These are phyloP conservation scores for Prunus davidiana DNA, from an alignment of 306 rosid species.

Conservation along the genomic window DNA sequence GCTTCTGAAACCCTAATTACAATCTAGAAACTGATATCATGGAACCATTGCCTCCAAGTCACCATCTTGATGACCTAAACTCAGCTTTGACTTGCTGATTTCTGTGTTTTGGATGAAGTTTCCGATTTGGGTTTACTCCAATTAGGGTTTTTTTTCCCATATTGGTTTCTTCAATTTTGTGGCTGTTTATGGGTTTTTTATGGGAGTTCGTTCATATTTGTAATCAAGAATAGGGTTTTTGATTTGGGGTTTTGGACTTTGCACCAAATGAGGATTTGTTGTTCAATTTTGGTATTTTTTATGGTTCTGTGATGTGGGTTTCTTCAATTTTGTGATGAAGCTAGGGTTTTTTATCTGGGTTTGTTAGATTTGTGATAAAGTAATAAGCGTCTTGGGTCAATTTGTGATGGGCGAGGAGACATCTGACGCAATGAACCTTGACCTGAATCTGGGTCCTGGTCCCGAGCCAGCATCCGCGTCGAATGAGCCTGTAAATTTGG, in stretches of 20 bases:
- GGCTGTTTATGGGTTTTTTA: conserved; percentile 3
- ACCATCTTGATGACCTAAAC: neutral
- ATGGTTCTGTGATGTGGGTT: conserved; percentile 24
- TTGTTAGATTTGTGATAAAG: conserved; percentile 30
- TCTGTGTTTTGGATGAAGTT: neutral
- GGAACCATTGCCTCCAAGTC: neutral
- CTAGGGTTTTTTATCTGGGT: conserved; percentile 39
- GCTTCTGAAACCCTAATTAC: conserved; percentile 15
- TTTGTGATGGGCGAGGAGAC: conserved; percentile 76
- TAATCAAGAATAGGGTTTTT: conserved; percentile 6
- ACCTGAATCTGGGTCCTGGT: conserved; percentile 88
- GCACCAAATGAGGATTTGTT: neutral
- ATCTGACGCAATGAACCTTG: conserved; percentile 87
- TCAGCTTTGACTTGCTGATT: conserved; percentile 6
- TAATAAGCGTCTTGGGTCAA: conserved; percentile 20
- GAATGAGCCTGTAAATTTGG: conserved; percentile 52
- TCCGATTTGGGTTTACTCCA: conserved; percentile 25
- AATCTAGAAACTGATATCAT: neutral
- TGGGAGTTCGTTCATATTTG: conserved; percentile 6
- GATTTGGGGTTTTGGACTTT: conserved; percentile 4
- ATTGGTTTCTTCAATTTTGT: neutral
- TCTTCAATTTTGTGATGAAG: conserved; percentile 27
- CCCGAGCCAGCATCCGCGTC: conserved; percentile 52
- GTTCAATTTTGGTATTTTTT: conserved; percentile 3
- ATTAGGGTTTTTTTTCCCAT: conserved; percentile 13